Conservation (phyloP, 768 basidiomycete genomes). For the Calocybe cyanea region DNA sequence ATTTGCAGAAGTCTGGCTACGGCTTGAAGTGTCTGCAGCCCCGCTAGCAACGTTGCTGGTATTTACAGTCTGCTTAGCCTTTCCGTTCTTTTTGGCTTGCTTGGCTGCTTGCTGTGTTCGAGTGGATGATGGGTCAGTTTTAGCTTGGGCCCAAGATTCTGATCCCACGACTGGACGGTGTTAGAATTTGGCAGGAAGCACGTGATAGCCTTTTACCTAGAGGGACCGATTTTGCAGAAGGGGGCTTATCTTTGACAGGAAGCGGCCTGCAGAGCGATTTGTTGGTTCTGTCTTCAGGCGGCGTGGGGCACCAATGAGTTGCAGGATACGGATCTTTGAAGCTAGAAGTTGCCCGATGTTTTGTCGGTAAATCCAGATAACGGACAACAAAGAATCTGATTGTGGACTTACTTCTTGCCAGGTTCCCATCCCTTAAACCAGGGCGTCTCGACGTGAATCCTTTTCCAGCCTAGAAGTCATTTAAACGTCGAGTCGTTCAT, state of each 20-base stretch:
- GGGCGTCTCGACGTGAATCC: conserved; percentile 33
- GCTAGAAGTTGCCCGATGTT: conserved; percentile 15
- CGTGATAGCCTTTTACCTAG: conserved; percentile 21
- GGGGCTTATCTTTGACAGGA: conserved; percentile 30
- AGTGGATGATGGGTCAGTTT: conserved; percentile 10
- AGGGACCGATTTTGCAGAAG: conserved; percentile 21
- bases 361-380: background rate
- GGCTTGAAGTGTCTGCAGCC: background rate
- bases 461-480: conserved; percentile 43
- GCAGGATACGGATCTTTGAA: conserved; percentile 37
- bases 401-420: conserved; percentile 26
- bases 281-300: conserved; percentile 39
- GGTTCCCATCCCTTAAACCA: conserved; percentile 42
- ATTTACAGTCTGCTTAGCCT: background rate
- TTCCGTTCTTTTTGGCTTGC: background rate
- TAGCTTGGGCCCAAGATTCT: conserved; percentile 26
- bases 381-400: background rate
- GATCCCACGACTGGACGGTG: conserved; percentile 34
- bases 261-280: conserved; percentile 42
- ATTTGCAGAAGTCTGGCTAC: background rate
- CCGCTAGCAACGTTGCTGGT: background rate
- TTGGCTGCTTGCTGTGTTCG: conserved; percentile 7
- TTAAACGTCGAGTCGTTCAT: background rate
- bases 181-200: background rate
- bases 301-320: conserved; percentile 36